Evolutionary conservation across 345 rosid genomes (phyloP), one percentile per base, ranked within the genome.

Genomic region (Salix arbutifolia): DNA sequence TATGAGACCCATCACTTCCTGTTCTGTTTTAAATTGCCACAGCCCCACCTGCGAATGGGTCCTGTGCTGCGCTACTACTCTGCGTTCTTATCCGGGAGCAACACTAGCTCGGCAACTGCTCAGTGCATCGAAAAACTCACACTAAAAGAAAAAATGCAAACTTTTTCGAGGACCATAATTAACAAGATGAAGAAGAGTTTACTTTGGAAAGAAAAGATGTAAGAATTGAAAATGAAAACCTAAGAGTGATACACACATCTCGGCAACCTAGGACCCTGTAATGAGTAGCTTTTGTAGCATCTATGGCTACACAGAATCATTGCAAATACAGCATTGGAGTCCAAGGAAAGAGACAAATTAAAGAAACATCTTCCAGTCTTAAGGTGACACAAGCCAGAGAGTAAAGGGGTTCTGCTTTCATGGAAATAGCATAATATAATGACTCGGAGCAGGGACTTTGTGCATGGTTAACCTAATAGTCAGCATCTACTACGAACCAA

Each of bases 21-120:
- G 48, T 61, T 48, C 74, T 60, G 65, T 67, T 42, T 37, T 52
- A 69, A 35, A 65, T 62, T 77, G 72, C 79, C 65, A 31, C 8
- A 53, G 44, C 83, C 62, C 72, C 77, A 83, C 76, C 80, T 64
- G 69, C 69, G 48, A 68, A 60, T 31, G 26, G 35, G 16, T 13
- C 60, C 9, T n/a, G 37, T 21, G 4, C 50, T 25, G 4, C 4
- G 26, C 65, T 61, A 2, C 69, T 31, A 25, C 66, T 58, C 38
- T 31, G 67, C 52, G 8, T 38, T 53, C 48, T 73, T 40, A 23
- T 19, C 6, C 28, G 40, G 23, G 50, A 40, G 42, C 38, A 62
- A 62, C 58, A 18, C 30, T 10, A 26, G 46, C 46, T 42, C 46
- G 46, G 46, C 10, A 42, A 3, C 46, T 42, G 46, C 46, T 42